These are phyloP conservation scores for Trichoderma afroharzianum DNA, from an alignment of 2,329 filamentous ascomycete species.

Conservation along the genomic window DNA sequence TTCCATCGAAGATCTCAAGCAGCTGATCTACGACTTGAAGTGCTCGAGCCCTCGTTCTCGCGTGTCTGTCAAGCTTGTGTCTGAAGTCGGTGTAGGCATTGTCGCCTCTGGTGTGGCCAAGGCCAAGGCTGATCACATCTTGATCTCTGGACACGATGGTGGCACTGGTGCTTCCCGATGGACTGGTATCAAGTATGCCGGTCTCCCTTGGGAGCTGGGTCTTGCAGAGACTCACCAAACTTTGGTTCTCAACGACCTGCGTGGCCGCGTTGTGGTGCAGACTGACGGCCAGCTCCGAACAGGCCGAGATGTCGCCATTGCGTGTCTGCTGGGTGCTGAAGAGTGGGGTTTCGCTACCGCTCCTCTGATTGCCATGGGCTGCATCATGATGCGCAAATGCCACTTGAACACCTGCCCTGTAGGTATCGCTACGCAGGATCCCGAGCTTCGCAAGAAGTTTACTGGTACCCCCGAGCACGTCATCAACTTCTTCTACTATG, in stretches of 20 bases:
- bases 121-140: constrained; percentile 92
- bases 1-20: constrained; percentile 96
- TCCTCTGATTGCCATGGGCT: constrained; percentile 93
- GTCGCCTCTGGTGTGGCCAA: constrained; percentile 97
- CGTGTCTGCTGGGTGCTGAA: constrained; percentile 92
- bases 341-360: constrained; percentile 97
- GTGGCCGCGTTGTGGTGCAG: constrained; percentile 92
- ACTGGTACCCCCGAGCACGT: constrained; percentile 89
- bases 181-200: constrained; percentile 98
- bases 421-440: constrained; percentile 92
- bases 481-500: constrained; percentile 98
- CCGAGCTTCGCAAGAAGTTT: constrained; percentile 92
- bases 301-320: constrained; percentile 89
- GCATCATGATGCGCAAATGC: constrained; percentile 88
- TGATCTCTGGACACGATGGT: constrained; percentile 95
- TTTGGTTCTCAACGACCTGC: constrained; percentile 88
- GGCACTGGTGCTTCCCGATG: constrained; percentile 94
- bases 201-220: constrained; percentile 94
- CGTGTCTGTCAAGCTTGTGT: constrained; percentile 95
- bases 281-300: constrained; percentile 93
- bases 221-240: constrained; percentile 97
- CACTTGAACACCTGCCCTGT: constrained; percentile 78
- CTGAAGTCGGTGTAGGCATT: constrained; percentile 95
- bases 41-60: constrained; percentile 89
- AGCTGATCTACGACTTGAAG: constrained; percentile 96